phyloP scores from a whole-genome alignment of 1,139 yeast species.

The Taphrina betulina region DNA sequence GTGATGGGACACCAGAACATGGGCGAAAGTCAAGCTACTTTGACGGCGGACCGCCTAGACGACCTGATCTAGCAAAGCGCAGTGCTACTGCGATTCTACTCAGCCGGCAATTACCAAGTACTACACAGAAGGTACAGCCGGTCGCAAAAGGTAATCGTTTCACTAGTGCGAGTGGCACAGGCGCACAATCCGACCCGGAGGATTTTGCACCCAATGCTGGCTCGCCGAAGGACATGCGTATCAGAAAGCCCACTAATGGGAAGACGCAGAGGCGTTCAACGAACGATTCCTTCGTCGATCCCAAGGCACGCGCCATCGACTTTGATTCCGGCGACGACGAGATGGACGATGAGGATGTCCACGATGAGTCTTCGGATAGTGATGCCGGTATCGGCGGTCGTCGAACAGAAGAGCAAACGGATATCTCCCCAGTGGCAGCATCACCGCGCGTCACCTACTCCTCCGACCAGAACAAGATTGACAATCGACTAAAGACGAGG shows the following conservation, averaged over 20 bases:
- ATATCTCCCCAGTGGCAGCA: too few species aligned
- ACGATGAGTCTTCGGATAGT: conserved; percentile 6
- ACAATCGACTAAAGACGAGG: neutral
- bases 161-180: neutral
- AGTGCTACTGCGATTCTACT: conserved; percentile 2
- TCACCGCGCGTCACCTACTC: neutral
- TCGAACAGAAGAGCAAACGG: neutral
- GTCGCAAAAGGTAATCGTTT: neutral
- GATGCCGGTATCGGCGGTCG: conserved; percentile 6
- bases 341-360: conserved; percentile 9
- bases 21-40: conserved; percentile 16
- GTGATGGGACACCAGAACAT: conserved; percentile 29
- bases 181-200: conserved; percentile 25
- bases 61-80: neutral
- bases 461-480: neutral
- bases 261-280: conserved; percentile 3
- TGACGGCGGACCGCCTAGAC: conserved; percentile 19
- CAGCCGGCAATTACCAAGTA: neutral
- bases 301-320: conserved; percentile 9
- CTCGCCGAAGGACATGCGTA: neutral
- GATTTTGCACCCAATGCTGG: neutral
- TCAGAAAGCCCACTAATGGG: neutral
- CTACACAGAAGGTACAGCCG: neutral
- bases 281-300: conserved; percentile 10
- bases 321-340: conserved; percentile 28